These are phyloP conservation scores for thale cress (Arabidopsis thaliana) DNA, from an alignment of 345 rosid genomes.

Conservation along the genomic window DNA sequence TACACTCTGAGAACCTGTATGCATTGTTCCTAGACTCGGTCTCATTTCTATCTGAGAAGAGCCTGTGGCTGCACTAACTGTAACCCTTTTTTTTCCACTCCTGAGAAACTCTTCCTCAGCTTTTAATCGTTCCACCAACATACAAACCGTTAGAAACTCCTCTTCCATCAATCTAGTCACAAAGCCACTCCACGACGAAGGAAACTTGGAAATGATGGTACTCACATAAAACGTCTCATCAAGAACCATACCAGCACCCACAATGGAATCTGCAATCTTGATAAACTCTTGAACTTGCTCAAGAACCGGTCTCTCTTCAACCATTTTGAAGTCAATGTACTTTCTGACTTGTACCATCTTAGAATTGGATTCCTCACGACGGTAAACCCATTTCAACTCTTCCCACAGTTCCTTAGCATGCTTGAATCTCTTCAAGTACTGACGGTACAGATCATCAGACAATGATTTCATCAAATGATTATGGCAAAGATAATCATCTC, in stretches of 20 bases:
- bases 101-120: slow-evolving; percentile 60
- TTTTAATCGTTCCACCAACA: slow-evolving; percentile 62
- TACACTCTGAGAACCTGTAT: slow-evolving; percentile 35
- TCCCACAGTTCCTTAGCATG: slow-evolving; percentile 84
- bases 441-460: slow-evolving; percentile 67
- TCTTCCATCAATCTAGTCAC: slow-evolving; percentile 57
- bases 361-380: slow-evolving; percentile 60
- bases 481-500: slow-evolving; percentile 71
- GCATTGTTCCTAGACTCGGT: slow-evolving; percentile 46
- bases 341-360: slow-evolving; percentile 71
- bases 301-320: slow-evolving; percentile 59
- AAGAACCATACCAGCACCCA: slow-evolving; percentile 61
- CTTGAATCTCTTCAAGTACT: slow-evolving; percentile 55
- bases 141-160: slow-evolving; percentile 61
- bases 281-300: slow-evolving; percentile 73
- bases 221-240: slow-evolving; percentile 81
- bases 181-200: slow-evolving; percentile 80
- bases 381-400: slow-evolving; percentile 70
- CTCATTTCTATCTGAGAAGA: slow-evolving; percentile 45
- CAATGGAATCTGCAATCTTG: slow-evolving; percentile 68
- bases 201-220: slow-evolving; percentile 75
- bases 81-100: slow-evolving; percentile 38
- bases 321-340: slow-evolving; percentile 77
- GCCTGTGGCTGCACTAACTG: slow-evolving; percentile 33
- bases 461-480: slow-evolving; percentile 66